Evolutionary conservation across 345 rosid species (phyloP), one percentile per base, ranked within the genome.

Genomic region (Sonneratia alba): DNA sequence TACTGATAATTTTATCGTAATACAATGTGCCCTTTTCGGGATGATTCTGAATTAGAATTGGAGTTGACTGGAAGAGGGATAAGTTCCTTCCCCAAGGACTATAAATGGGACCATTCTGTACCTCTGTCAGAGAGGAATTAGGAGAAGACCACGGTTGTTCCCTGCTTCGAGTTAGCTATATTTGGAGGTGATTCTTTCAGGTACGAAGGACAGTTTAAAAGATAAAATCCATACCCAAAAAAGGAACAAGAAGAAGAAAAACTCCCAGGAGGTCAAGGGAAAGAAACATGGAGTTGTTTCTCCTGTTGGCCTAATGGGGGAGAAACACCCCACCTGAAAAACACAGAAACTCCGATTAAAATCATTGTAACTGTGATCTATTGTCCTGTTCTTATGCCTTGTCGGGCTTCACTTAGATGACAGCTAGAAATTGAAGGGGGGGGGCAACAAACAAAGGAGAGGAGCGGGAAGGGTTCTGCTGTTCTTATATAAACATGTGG

Each of bases 401-500:
- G 32, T 27, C 32, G 32, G 1, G 32, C 1, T 27, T 27, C 32
- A 27, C 32, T 21, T 53, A 6, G 3, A 53, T 21, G 24, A 18
- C 9, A 11, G 18, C 2, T 19, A 18, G 59, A 21, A 53, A 21
- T 0, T 18, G 24, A 53, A 53, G 22, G 24, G 32, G 32, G 32
- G 32, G 22, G 22, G 6, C 10, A 4, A 9, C 45, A 42, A 21
- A 18, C 59, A 19, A 19, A 19, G 27, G 68, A 32, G 27, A 21
- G 13, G 36, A 65, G 68, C 1, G 18, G 42, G 42, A 21, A 32
- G 37, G 37, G 38, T 65, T 65, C 68, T 65, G 13, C 34, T 65
- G 16, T 65, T 65, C 18, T 34, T 65, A 1, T 65, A n/a, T 27
- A n/a, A 67, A 36, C 42, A 73, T 78, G 92, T 83, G 88, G 83